Base-by-base conservation (phyloP, 495 filamentous ascomycete species). In the Parathielavia hyrcaniae region DNA sequence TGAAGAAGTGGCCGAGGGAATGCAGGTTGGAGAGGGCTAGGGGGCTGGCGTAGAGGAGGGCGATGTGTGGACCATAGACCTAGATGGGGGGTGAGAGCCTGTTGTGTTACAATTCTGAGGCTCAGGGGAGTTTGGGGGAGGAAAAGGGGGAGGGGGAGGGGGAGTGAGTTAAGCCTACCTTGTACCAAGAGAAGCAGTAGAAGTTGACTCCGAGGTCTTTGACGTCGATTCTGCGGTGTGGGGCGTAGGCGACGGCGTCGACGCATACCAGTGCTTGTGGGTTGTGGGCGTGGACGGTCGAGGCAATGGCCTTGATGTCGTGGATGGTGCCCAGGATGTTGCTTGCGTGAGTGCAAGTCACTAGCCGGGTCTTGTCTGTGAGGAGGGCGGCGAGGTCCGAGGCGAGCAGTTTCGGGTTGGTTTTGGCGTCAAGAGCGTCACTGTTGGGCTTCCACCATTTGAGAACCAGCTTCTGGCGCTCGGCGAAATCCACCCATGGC, bases 101-200 rank as follows among this genome's bases (percentile, higher is more conserved):
- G 34, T 43, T 43, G 4, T 16, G 26, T 30, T 34, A 17, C 22
- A 19, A 10, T 17, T 17, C 17, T 45, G n/a, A n/a, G 17, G 11
- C 19, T 46, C n/a, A 26, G 26, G 26, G 6, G 26, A 30, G 26
- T 30, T 6, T 1, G 9, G 35, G 35, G 35, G 9, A 11, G 35
- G n/a, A 12, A 19, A 1, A 5, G 16, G 40, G 7, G 17, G 5
- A 19, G 20, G 40, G 34, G 34, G 5, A 14, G 9, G 35, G 35
- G 35, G 9, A 11, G 35, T 38, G 35, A 11, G 19, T 44, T 13
- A 26, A 11, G n/a, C 5, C 6, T 62, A 78, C 75, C 69, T 90
- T 88, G 70, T 89, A 88, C 81, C 87, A 90, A 3, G 77, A 82
- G 61, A 89, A 85, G n/a, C 80, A 75, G 65, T 90, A 90, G 64